A percentile compares a stretch with the other conserved stretches of the same genome.
phyloP scores from a whole-genome alignment of 768 basidiomycete genomes.

The Psilocybe tampanensis region DNA sequence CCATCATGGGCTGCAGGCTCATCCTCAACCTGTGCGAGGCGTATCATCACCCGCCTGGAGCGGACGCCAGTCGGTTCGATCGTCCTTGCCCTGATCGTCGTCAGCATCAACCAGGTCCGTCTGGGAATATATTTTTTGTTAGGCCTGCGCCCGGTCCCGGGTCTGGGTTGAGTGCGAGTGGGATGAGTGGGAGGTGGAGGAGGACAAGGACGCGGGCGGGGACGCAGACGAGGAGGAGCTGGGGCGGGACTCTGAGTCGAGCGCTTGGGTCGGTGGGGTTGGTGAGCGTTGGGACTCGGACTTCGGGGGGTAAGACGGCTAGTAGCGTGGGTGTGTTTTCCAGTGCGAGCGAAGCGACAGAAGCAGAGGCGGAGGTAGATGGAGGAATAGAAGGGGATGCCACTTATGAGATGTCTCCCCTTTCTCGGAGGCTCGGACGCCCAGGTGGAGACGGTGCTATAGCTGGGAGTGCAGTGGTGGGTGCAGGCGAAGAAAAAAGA shows the following conservation, averaged over 20 bases:
- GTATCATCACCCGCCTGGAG: slow-evolving; percentile 21
- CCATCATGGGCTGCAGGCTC: slow-evolving; percentile 29
- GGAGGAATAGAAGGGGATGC: too few species aligned
- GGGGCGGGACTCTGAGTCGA: background rate
- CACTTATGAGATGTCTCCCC: too few species aligned
- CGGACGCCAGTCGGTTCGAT: background rate
- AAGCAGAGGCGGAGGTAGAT: too few species aligned
- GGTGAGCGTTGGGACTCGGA: background rate
- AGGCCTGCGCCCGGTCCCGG: background rate
- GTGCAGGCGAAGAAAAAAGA: too few species aligned
- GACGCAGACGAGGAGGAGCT: too few species aligned
- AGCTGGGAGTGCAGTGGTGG: too few species aligned
- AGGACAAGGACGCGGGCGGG: background rate
- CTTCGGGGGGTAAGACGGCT: background rate
- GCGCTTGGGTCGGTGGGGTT: background rate
- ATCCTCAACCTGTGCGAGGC: slow-evolving; percentile 32
- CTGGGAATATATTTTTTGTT: slow-evolving; percentile 10
- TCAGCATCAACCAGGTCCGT: too few species aligned
- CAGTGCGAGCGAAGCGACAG: background rate
- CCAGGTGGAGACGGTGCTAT: too few species aligned
- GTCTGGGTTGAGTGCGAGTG: background rate
- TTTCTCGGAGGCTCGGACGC: too few species aligned
- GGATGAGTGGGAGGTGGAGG: background rate
- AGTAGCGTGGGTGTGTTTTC: background rate
- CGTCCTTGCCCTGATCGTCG: too few species aligned